Base-by-base conservation (phyloP, 768 basidiomycete genomes). In the Panellus pusillus region DNA sequence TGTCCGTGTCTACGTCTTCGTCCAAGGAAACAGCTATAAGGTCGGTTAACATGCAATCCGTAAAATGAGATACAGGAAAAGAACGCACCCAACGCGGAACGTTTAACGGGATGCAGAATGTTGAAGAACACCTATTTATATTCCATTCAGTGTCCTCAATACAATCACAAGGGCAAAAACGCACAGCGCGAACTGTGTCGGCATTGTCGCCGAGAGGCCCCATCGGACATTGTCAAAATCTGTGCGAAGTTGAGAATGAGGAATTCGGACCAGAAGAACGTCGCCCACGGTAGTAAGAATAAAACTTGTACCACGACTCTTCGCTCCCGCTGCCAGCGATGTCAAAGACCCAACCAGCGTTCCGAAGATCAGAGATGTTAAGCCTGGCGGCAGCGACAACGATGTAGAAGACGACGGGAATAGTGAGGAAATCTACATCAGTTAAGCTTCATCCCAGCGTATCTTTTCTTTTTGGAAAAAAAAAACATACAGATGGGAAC, bases 161-260 rank as follows among this genome's bases (percentile, higher is more conserved):
- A n/a, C 3, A n/a, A 29, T 4, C 15, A 41, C 18, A 37, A 48
- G 13, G 15, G 31, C 6, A 32, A 9, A n/a, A 66, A 14, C 90
- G 65, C 56, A 88, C 84, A 99, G 68, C 4, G 96, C 96, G 54
- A 98, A 83, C 65, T 98, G 96, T 1, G 95, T 98, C 4, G 96
- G 95, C 64, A 99, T 72, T 0, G 93, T 95, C 1, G 80, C 72
- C 84, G 87, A 87, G 29, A 99, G 74, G 0, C 65, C 70, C 72
- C 83, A 91, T 17, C 72, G 74, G 13, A 89, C 82, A 17, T 78
- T 74, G 13, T 66, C 64, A 57, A 82, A 79, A 64, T 94, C 90
- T 91, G 63, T 24, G 52, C 8, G 46, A 13, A 31, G 50, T 40
- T 27, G 36, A 35, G 44, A 44, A 49, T 31, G n/a, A 39, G 43